Base-by-base conservation (phyloP, 768 basidiomycete genomes). In the Xerocomellus amylosporus region DNA sequence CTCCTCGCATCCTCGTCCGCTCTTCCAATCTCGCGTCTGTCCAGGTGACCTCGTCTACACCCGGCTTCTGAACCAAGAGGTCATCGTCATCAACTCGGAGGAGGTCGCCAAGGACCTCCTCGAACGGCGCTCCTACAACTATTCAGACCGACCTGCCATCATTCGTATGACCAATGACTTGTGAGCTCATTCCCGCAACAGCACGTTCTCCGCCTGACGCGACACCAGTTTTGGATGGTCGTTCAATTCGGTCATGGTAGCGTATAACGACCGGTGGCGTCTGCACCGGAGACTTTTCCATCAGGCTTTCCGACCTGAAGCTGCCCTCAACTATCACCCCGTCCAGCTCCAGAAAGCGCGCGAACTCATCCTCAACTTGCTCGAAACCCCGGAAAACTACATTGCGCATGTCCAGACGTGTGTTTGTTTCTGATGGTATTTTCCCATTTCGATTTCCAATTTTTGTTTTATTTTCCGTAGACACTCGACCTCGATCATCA, bases 61-160 rank as follows among this genome's bases (percentile, higher is more conserved):
- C 31, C 63, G 69, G 22, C 58, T 74, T 14, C 64, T 75, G 22
- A 76, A 76, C 19, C 62, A 71, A 20, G 63, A 65, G 0, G 67
- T 76, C 34, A 61, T 79, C 26, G 58, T 79, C 20, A 65, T 79
- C 39, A 79, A 74, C 55, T 76, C 76, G 2, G 58, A 68, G 45
- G 66, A 74, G 22, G 68, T 73, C 10, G 68, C 71, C 9, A 67
- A 58, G 20, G 77, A 79, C n/a, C 65, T 80, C 19, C 68, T 80
- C 17, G 76, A 80, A 30, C 73, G 72, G 33, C 72, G 76, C 7
- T 78, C 78, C 7, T 62, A 70, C 48, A 75, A 73, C 31, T 79
- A 78, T 57, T 77, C 79, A 4, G 78, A 78, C 54, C 66, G 79
- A 4, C 76, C 76, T 19, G 54, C 49, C 14, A 56, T 66, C 9